Evolutionary conservation across 345 rosid genomes (phyloP).

Genomic region (Hypericum androsaemum): DNA sequence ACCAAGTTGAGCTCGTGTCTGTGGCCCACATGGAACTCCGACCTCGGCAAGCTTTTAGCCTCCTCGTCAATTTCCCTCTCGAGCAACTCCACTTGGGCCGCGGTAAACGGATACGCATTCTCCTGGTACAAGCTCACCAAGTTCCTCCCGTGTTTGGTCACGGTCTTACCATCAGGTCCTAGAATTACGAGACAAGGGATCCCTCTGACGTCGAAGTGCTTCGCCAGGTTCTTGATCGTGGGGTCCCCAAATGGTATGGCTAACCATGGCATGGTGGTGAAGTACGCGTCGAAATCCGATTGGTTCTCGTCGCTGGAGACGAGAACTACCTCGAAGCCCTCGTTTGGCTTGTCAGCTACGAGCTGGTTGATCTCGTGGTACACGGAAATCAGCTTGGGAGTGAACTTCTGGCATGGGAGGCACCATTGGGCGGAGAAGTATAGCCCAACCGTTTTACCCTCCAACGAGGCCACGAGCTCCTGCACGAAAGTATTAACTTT

Average conservation of each 20-base stretch:
- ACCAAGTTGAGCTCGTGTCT: slow-evolving; percentile 46
- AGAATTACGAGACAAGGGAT: slow-evolving; percentile 46
- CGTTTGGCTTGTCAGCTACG: slow-evolving; percentile 11
- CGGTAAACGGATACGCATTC: slow-evolving; percentile 49
- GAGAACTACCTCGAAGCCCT: slow-evolving; percentile 42
- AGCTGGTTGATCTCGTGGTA: slow-evolving; percentile 38
- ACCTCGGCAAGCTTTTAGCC: slow-evolving; percentile 33
- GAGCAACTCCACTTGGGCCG: slow-evolving; percentile 25
- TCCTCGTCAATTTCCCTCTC: slow-evolving; percentile 44
- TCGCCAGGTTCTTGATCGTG: slow-evolving; percentile 21
- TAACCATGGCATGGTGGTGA: slow-evolving; percentile 45
- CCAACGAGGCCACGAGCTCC: slow-evolving; percentile 37
- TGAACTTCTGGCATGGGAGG: slow-evolving; percentile 38
- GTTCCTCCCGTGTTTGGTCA: slow-evolving; percentile 41
- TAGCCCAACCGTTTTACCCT: slow-evolving; percentile 45
- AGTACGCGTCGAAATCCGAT: slow-evolving; percentile 28
- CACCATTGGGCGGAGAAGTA: slow-evolving; percentile 59
- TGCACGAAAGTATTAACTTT: slow-evolving; percentile 11
- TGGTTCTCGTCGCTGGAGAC: slow-evolving; percentile 39
- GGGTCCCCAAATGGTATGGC: slow-evolving; percentile 46
- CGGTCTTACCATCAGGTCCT: slow-evolving; percentile 55
- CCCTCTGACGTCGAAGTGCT: slow-evolving; percentile 38
- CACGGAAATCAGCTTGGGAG: slow-evolving; percentile 36
- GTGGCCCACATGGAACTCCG: slow-evolving; percentile 37
- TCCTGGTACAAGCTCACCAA: slow-evolving; percentile 41